phyloP scores from a whole-genome alignment of 139 green algal species.

The Chlorella sp. region DNA sequence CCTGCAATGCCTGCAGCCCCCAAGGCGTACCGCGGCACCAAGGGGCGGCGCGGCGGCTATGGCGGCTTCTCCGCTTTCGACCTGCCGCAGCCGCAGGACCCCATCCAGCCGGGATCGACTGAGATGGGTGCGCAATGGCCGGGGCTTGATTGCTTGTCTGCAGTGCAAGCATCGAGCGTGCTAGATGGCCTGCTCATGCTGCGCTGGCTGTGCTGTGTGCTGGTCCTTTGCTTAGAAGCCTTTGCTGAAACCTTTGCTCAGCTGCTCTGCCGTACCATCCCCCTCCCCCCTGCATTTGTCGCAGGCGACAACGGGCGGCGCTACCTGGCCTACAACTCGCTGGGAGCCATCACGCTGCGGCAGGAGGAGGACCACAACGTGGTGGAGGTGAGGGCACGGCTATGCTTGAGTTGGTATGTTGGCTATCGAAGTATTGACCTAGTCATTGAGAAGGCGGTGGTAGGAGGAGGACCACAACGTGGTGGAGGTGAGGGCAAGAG shows the following conservation, averaged over 20 bases:
- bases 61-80: conserved; percentile 23
- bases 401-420: not conserved
- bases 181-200: too few species aligned
- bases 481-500: too few species aligned
- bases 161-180: too few species aligned
- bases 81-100: conserved; percentile 52
- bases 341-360: conserved; percentile 70
- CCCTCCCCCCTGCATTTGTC: not conserved
- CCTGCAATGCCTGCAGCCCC: not conserved
- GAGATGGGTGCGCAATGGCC: conserved; percentile 24
- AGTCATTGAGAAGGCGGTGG: too few species aligned
- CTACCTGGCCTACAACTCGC: conserved; percentile 83
- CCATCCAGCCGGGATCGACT: conserved; percentile 79
- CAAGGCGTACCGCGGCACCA: conserved; percentile 4
- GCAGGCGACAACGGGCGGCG: conserved; percentile 33
- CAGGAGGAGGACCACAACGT: conserved; percentile 65
- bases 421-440: too few species aligned
- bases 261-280: too few species aligned
- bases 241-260: too few species aligned
- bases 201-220: not conserved
- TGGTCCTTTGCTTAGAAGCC: too few species aligned
- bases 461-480: too few species aligned
- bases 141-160: not conserved
- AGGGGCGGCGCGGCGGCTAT: conserved; percentile 26
- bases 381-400: conserved; percentile 64